Evolutionary conservation across 805 yeast species (phyloP).

Genomic region (Saccharomyces mikatae): DNA sequence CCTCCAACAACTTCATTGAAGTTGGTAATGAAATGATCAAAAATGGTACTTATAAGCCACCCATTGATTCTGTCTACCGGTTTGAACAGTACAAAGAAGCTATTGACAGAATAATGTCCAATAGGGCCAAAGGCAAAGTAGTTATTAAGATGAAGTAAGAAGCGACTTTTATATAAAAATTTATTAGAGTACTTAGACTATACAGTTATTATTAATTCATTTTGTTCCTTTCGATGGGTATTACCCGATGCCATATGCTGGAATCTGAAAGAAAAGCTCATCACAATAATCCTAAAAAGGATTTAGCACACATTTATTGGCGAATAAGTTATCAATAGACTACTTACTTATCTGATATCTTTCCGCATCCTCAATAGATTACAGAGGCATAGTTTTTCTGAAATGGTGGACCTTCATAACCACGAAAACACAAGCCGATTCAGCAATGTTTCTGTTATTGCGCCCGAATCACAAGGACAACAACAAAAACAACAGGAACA

Average conservation of each 20-base stretch:
- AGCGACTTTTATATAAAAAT: neutral
- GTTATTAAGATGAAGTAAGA: constrained; percentile 27
- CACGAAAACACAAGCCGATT: constrained; percentile 8
- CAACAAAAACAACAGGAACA: constrained; percentile 3
- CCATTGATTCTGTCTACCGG: constrained; percentile 46
- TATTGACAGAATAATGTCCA: constrained; percentile 37
- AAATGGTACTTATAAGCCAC: constrained; percentile 32
- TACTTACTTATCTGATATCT: neutral
- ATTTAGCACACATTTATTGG: neutral
- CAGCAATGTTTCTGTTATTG: constrained; percentile 10
- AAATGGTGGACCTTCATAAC: neutral
- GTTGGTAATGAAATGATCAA: constrained; percentile 18
- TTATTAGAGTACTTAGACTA: neutral
- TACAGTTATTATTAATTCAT: neutral
- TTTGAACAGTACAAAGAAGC: constrained; percentile 47
- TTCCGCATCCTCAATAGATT: neutral
- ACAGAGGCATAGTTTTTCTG: neutral
- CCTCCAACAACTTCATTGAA: constrained; percentile 11
- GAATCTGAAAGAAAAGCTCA: neutral
- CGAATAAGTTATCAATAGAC: neutral
- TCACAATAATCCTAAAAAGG: neutral
- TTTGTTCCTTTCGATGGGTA: neutral
- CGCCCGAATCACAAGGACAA: constrained; percentile 25
- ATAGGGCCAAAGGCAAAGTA: constrained; percentile 56
- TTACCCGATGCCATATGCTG: neutral